Percentiles rank a stretch among this genome's conserved stretches.
Evolutionary conservation across 805 yeast species (phyloP).

Genomic region (Sungouiozyma intestinalis): DNA sequence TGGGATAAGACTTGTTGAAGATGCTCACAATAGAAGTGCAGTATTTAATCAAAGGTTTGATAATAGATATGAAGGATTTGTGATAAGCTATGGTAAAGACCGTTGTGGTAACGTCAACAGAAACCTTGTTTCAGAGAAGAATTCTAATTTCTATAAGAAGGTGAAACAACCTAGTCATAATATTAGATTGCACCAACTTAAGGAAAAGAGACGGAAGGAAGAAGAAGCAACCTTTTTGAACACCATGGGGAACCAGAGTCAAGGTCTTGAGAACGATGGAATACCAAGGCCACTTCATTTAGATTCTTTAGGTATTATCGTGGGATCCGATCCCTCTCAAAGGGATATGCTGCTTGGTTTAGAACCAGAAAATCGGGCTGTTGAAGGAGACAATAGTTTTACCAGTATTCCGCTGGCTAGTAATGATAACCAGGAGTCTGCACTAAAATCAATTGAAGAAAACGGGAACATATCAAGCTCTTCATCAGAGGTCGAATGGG

Average conservation of each 20-base stretch:
- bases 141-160: slow-evolving; percentile 33
- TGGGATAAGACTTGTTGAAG: slow-evolving; percentile 55
- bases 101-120: slow-evolving; percentile 55
- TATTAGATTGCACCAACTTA: slow-evolving; percentile 17
- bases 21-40: slow-evolving; percentile 35
- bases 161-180: slow-evolving; percentile 26
- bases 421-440: background rate
- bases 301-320: background rate
- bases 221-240: slow-evolving; percentile 4
- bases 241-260: background rate
- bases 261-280: slow-evolving; percentile 1
- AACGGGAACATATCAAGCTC: background rate
- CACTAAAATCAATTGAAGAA: background rate
- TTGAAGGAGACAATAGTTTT: background rate
- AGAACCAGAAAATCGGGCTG: background rate
- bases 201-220: slow-evolving; percentile 25
- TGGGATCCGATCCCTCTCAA: background rate
- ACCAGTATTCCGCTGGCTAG: background rate
- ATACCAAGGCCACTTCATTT: background rate
- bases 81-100: slow-evolving; percentile 65
- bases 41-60: slow-evolving; percentile 32
- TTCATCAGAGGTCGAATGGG: background rate
- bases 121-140: slow-evolving; percentile 39
- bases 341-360: background rate
- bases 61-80: slow-evolving; percentile 41